phyloP scores from a whole-genome alignment of 345 rosid species.

The Citrus inodora region DNA sequence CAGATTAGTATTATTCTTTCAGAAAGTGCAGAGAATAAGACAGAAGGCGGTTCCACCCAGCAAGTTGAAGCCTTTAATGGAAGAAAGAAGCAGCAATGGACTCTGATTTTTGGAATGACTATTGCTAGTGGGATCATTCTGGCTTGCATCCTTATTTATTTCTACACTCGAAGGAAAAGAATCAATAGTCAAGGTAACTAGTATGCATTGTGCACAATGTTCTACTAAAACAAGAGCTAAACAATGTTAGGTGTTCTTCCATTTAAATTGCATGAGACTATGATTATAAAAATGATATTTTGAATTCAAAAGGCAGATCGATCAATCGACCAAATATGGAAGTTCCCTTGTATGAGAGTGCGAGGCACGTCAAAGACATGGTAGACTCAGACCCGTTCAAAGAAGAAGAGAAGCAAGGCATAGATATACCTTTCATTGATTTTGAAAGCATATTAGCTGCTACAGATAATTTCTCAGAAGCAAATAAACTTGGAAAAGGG shows the following conservation, averaged over 20 bases:
- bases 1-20: neutral
- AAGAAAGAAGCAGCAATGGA: neutral
- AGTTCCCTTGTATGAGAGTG: conserved; percentile 22
- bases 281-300: neutral
- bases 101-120: conserved; percentile 15
- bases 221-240: neutral
- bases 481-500: conserved; percentile 53
- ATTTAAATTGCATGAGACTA: neutral
- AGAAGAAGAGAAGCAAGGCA: conserved; percentile 36
- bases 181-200: conserved; percentile 18
- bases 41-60: too few species aligned
- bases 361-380: conserved; percentile 28
- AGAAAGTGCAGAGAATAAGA: neutral
- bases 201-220: neutral
- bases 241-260: neutral
- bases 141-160: neutral
- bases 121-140: conserved; percentile 4
- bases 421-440: conserved; percentile 43
- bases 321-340: conserved; percentile 1
- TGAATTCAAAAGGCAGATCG: conserved; percentile 19
- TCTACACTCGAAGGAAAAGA: conserved; percentile 8
- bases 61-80: neutral
- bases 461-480: conserved; percentile 42
- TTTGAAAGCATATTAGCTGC: conserved; percentile 40
- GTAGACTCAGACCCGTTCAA: conserved; percentile 19